phyloP scores from a whole-genome alignment of 192 early-diverging fungal species.

The Coemansia furcata region DNA sequence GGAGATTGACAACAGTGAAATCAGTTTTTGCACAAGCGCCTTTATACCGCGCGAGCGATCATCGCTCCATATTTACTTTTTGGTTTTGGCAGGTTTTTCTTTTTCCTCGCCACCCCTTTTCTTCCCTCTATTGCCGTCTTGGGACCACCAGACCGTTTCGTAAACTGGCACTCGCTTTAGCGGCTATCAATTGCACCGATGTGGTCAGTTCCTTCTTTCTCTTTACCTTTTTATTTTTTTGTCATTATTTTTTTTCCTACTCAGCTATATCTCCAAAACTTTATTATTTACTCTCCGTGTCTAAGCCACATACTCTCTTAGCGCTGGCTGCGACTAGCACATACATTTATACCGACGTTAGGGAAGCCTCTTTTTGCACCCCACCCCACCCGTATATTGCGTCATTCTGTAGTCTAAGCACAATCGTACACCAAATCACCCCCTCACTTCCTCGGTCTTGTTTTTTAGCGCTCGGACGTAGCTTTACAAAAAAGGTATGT shows the following conservation, averaged over 20 bases:
- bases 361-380: not conserved
- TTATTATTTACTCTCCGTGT: not conserved
- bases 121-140: conserved; percentile 1
- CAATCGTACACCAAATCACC: not conserved
- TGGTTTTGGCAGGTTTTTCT: not conserved
- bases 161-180: not conserved
- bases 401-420: not conserved
- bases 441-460: not conserved
- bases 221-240: conserved; percentile 11
- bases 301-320: not conserved
- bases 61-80: not conserved
- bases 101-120: not conserved
- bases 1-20: conserved; percentile 1
- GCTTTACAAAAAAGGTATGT: not conserved
- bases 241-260: not conserved
- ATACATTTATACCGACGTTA: not conserved
- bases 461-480: not conserved
- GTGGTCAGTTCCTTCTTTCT: not conserved
- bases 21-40: not conserved
- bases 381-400: not conserved
- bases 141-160: not conserved
- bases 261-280: conserved; percentile 7
- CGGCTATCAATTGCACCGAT: not conserved
- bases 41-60: not conserved
- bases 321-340: not conserved